phyloP scores from a whole-genome alignment of 306 rosid genomes.

The Adenanthera pavonina region DNA sequence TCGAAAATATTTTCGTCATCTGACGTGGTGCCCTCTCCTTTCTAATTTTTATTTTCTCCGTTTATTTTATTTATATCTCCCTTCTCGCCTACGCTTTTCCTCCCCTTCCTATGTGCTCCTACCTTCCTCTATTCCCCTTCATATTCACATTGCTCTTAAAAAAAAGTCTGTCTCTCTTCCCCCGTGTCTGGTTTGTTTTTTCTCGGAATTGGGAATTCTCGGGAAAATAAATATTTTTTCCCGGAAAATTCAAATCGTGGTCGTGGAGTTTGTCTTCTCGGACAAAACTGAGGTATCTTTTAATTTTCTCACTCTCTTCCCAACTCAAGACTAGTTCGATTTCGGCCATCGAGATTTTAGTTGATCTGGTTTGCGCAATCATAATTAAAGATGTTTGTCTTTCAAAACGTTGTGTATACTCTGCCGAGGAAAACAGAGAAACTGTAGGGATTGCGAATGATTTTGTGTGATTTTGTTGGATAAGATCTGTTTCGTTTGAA shows the following conservation, averaged over 20 bases:
- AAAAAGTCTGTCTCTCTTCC: neutral
- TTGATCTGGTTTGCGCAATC: neutral
- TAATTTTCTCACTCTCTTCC: neutral
- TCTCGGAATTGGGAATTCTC: neutral
- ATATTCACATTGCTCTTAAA: neutral
- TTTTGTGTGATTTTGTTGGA: neutral
- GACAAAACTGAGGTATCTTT: slow-evolving; percentile 7
- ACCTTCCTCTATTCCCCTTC: neutral
- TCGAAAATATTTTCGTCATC: neutral
- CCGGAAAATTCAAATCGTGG: neutral
- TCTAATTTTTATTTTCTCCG: neutral
- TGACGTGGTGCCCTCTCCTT: neutral
- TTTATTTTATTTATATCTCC: slow-evolving; percentile 10
- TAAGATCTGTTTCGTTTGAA: neutral
- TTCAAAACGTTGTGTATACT: neutral
- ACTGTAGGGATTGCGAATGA: neutral
- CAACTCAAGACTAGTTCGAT: neutral
- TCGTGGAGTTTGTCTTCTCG: neutral
- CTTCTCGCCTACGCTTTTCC: neutral
- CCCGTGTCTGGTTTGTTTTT: neutral
- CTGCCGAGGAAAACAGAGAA: neutral
- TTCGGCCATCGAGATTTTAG: neutral
- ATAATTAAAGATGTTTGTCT: neutral
- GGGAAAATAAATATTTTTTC: neutral
- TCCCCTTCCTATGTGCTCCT: neutral